phyloP scores from a whole-genome alignment of 371 early-diverging fungal genomes.

The Gilbertella persicaria region DNA sequence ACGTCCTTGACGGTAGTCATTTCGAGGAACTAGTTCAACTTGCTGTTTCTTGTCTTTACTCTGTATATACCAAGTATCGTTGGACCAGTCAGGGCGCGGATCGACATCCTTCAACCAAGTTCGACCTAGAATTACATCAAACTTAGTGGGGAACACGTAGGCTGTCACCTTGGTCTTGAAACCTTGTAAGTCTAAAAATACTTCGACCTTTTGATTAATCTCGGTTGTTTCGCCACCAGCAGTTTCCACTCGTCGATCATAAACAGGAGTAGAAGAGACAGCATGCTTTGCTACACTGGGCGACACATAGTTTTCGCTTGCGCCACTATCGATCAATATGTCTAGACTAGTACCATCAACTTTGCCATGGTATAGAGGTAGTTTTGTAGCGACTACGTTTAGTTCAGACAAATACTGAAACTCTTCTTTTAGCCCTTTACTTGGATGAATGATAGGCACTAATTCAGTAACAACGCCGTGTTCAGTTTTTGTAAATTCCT shows the following conservation, averaged over 20 bases:
- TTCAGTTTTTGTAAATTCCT: not conserved
- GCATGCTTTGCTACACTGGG: not conserved
- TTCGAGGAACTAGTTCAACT: not conserved
- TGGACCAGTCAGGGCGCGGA: not conserved
- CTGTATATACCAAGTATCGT: not conserved
- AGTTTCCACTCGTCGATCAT: conserved; percentile 2
- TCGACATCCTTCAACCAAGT: conserved; percentile 1
- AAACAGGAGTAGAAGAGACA: not conserved
- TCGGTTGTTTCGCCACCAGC: conserved; percentile 1
- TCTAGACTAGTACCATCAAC: not conserved
- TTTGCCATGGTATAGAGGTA: not conserved
- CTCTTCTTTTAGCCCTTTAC: not conserved
- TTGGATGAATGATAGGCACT: not conserved
- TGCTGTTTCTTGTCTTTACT: not conserved
- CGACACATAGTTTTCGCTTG: conserved; percentile 8
- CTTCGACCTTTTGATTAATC: not conserved
- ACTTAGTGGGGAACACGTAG: conserved; percentile 2
- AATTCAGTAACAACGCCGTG: not conserved
- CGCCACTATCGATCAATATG: conserved; percentile 2
- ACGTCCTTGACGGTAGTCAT: not conserved
- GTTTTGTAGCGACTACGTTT: not conserved
- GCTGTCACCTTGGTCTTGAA: not conserved
- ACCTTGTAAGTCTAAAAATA: not conserved
- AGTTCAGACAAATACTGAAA: conserved; percentile 1
- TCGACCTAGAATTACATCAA: not conserved